Evolutionary conservation across 129 eudicot genomes (phyloP), one percentile per base, ranked within the genome.

Genomic region (Cynara cardunculus): DNA sequence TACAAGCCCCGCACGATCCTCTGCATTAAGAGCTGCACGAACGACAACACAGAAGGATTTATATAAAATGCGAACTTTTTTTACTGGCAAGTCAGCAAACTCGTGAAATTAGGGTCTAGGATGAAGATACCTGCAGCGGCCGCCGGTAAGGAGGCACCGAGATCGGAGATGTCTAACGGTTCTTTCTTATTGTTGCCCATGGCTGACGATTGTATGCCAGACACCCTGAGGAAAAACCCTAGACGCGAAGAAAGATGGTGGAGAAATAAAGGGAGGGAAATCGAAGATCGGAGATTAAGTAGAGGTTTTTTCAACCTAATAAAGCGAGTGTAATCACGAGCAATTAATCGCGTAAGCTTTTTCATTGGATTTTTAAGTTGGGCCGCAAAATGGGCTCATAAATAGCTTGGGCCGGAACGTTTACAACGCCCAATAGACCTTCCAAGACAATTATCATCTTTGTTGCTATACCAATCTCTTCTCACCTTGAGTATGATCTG

Each of bases 1-100:
- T 16, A 92, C 94, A 76, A 92, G 90, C 0, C 86, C 94, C 68
- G 89, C 94, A 80, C 97, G 92, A 87, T 90, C 94, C 84, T 88
- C 97, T 0, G 90, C 87, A 30, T 91, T 91, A 68, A 89, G 85
- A 87, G 93, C 97, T 91, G 61, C 84, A 77, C 1, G 44, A 3
- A 76, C 27, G 9, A 84, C 10, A 35, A 56, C 72, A 76, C 18
- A 35, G 6, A 21, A 34, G 0, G 59, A 71, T 71, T 34, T 35
- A 56, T 1, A 14, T 7, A 77, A n/a, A 8, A 32, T 32, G 37
- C 37, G 6, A 32, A 32, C 37, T 32, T 32, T 32, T 32, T 32
- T 32, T 32, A 80, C 31, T 22, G 31, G 13, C 12, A 30, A 61
- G 14, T 30, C 46, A 10, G 27, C 19, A 72, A 3, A 11, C 19